phyloP scores from a whole-genome alignment of 371 early-diverging fungal species.

The Entomophthora muscae region DNA sequence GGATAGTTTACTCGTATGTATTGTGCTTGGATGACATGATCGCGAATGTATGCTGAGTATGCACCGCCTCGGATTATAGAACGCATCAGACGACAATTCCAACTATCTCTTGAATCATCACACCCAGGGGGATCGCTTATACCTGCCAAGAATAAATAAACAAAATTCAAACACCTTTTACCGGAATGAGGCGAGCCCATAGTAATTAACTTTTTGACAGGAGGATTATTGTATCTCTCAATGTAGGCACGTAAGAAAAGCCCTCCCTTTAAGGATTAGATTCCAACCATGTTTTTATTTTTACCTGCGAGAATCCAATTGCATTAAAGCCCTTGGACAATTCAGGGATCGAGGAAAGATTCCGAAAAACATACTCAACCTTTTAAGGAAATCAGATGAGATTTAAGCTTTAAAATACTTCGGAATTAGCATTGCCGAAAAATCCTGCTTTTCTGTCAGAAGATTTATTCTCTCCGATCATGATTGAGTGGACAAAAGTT shows the following conservation, averaged over 20 bases:
- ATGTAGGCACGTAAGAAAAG: conserved; percentile 53
- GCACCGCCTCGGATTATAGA: conserved; percentile 43
- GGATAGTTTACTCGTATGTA: conserved; percentile 40
- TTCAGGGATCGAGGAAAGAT: conserved; percentile 28
- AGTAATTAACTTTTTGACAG: conserved; percentile 60
- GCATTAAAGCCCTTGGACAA: conserved; percentile 65
- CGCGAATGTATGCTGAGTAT: conserved; percentile 62
- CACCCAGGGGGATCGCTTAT: conserved; percentile 74
- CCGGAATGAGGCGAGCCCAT: conserved; percentile 73
- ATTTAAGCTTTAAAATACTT: conserved; percentile 20
- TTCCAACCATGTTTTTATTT: not conserved
- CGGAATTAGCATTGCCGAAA: conserved; percentile 58
- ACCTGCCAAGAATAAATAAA: conserved; percentile 18
- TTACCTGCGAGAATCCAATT: conserved; percentile 84
- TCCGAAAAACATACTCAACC: conserved; percentile 39
- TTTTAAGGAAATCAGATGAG: conserved; percentile 6
- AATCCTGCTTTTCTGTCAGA: conserved; percentile 63
- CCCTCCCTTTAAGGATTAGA: conserved; percentile 22
- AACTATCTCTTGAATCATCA: conserved; percentile 20
- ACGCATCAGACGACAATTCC: conserved; percentile 43
- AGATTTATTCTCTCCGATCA: conserved; percentile 32
- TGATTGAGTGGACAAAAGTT: conserved; percentile 57
- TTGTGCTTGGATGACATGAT: conserved; percentile 77
- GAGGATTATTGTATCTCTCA: conserved; percentile 58
- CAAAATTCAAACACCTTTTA: conserved; percentile 9